Evolutionary conservation across 2,329 filamentous ascomycete genomes (phyloP).

Genomic region (Aspergillus glaucus): DNA sequence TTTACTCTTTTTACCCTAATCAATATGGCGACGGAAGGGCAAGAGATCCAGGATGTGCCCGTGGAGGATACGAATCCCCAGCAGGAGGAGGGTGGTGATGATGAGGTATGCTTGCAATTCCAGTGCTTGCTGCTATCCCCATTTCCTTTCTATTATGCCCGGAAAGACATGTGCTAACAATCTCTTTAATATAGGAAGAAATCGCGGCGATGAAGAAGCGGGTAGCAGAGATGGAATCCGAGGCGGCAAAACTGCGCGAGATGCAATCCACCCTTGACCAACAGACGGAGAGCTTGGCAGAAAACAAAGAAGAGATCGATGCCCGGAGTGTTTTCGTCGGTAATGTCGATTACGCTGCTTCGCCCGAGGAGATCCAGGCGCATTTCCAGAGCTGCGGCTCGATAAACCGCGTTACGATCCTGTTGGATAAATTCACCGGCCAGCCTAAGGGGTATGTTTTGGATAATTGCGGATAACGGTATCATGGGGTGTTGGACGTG

Average conservation of each 20-base stretch:
- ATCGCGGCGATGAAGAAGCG: conserved; percentile 81
- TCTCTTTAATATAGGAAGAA: conserved; percentile 52
- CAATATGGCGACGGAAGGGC: conserved; percentile 32
- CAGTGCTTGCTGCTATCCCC: not conserved
- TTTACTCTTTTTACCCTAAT: conserved; percentile 1
- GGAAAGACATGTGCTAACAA: no score
- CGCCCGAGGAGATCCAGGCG: conserved; percentile 94
- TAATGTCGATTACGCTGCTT: conserved; percentile 96
- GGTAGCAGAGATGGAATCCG: conserved; percentile 85
- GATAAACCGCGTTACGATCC: conserved; percentile 96
- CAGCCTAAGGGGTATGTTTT: conserved; percentile 91
- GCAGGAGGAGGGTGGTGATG: conserved; percentile 38
- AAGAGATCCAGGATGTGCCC: conserved; percentile 33
- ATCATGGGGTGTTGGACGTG: not conserved
- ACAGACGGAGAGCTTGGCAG: conserved; percentile 72
- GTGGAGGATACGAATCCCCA: conserved; percentile 16
- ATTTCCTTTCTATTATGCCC: not conserved
- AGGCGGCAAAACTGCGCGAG: conserved; percentile 77
- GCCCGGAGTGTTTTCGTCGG: conserved; percentile 95
- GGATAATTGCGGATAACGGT: not conserved
- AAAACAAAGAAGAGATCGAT: conserved; percentile 95
- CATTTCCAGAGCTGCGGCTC: conserved; percentile 96
- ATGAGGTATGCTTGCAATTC: conserved; percentile 33
- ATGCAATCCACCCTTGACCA: conserved; percentile 84
- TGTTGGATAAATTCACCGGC: conserved; percentile 96